These are phyloP conservation scores for Dictyostelium firmibasis DNA, from an alignment of 78 protist species.

Conservation along the genomic window DNA sequence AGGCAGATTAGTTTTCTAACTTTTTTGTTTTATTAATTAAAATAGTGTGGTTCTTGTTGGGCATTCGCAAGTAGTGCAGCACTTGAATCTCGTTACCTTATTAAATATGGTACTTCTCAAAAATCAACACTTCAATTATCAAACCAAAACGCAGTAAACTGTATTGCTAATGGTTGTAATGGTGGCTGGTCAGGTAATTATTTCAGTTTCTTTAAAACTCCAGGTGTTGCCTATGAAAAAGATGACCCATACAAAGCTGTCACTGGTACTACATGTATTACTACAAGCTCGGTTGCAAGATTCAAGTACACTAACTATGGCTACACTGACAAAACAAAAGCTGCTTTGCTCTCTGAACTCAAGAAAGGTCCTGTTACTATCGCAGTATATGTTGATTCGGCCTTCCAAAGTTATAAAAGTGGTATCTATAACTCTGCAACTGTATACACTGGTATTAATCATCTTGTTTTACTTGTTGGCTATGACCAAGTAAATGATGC, in stretches of 20 bases:
- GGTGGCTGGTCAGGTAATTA: constrained; percentile 67
- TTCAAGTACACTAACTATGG: neutral
- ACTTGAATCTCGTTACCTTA: constrained; percentile 24
- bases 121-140: constrained; percentile 16
- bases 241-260: constrained; percentile 47
- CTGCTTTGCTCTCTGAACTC: constrained; percentile 18
- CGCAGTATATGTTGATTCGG: constrained; percentile 19
- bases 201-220: neutral
- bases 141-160: constrained; percentile 28
- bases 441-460: constrained; percentile 25
- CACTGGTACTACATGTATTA: neutral
- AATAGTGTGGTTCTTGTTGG: constrained; percentile 82
- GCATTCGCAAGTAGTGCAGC: constrained; percentile 76
- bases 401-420: constrained; percentile 36
- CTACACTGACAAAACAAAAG: constrained; percentile 12
- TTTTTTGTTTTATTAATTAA: neutral
- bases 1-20: too few relatives aligned
- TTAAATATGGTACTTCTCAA: neutral
- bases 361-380: constrained; percentile 34
- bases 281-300: neutral
- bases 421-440: constrained; percentile 34
- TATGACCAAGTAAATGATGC: constrained; percentile 10
- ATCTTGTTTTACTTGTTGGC: constrained; percentile 18
- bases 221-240: constrained; percentile 45
- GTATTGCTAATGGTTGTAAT: constrained; percentile 46